Base-by-base conservation (phyloP, 345 rosid genomes). In the Salix arbutifolia region DNA sequence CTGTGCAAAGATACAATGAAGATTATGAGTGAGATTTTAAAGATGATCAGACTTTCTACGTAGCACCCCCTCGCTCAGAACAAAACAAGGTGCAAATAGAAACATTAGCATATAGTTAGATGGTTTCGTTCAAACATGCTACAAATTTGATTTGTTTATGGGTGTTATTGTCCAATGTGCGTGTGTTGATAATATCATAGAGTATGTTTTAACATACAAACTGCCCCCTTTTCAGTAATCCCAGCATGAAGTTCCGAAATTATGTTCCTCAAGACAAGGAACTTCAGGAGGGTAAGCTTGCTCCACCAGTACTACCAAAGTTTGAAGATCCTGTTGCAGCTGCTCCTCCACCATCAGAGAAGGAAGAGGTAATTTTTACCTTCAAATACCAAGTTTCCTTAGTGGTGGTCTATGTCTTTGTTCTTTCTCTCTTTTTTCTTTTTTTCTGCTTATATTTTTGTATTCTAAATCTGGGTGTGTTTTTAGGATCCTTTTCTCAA, bases 191-290 rank as follows among this genome's bases (percentile, higher is more conserved):
- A 21, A 65, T 33, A 42, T 71, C n/a, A n/a, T 40, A 56, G 21
- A 48, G 44, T n/a, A 18, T 52, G 70, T 35, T 8, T 14, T 53
- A 40, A 68, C 37, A 28, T 31, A 7, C 46, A 21, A n/a, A n/a
- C 18, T 26, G 13, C n/a, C 2, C 11, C 21, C 14, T 21, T 70
- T 70, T 48, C 87, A 91, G 99, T 66, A 89, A 82, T 78, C 89
- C 78, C 52, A 82, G 84, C 71, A 86, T 93, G 97, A 96, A 93
- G 74, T 96, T 96, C 81, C 88, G 98, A 67, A 93, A 96, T 77
- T 96, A 96, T 74, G 92, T 96, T 64, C 99, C 99, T n/a, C 97
- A 93, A 74, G 97, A 85, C 81, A 88, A 87, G 89, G 91, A 89
- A 72, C 99, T 96, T 81, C 99, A 91, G 80, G 96, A 89, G 77